Evolutionary conservation across 495 filamentous ascomycete species (phyloP), one percentile per base, ranked within the genome.

Genomic region (Annulohypoxylon moriforme): DNA sequence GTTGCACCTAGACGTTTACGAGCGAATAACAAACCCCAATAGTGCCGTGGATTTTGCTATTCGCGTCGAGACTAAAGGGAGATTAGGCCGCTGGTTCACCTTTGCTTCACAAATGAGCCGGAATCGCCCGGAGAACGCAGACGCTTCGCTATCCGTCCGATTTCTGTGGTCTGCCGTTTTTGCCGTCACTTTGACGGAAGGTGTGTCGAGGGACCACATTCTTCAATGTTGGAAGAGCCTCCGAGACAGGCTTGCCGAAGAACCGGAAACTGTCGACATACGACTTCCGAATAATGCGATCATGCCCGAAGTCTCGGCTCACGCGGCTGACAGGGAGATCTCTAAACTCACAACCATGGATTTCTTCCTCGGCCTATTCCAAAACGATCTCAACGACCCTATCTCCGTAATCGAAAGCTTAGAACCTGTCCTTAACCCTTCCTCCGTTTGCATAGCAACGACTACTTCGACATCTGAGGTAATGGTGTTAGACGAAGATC

Each of bases 271-370:
- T 6, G 61, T 77, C 0, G 79, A 82, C 1, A 89, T 98, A 61
- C 83, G 82, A 40, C 85, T 99, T 6, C 89, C 89, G 14, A 98
- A 98, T 72, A 98, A 96, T 74, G 87, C 87, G 0, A 85, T 92
- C 42, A 97, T 99, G 89, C 90, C 94, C 0, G 93, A 98, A 76
- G 85, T 99, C 16, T 98, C 96, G 0, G 83, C 86, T 3, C 85
- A 85, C 11, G 92, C 92, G 3, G 89, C 94, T 11, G 94, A 97
- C 50, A 89, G 93, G 31, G 96, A 99, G 74, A 92, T 97, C 25
- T 93, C 92, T 49, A 92, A 94, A 75, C 83, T 98, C 13, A 97
- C 92, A 13, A 98, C 94, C 0, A 94, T 96, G 88, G 96, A 97
- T 74, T 98, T 97, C 80, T 98, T 99, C 80, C 84, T 92, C 66